Percentiles rank a stretch among this genome's conserved stretches.
phyloP scores from a whole-genome alignment of 2,329 filamentous ascomycete genomes.

The Zymoseptoria pseudotritici region DNA sequence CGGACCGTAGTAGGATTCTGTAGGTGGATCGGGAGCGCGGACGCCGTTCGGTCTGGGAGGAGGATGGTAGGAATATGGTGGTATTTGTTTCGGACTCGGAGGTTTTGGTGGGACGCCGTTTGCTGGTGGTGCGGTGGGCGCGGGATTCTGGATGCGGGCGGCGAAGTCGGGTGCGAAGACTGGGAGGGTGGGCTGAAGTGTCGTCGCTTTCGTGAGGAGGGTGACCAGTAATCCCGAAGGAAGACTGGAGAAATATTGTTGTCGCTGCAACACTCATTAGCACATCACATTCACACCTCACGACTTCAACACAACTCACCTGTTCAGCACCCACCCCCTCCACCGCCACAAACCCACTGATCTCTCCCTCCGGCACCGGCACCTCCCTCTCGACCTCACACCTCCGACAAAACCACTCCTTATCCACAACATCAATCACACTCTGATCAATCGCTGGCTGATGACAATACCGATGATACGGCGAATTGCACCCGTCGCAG shows the following conservation, averaged over 20 bases:
- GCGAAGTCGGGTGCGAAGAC: slow-evolving; percentile 47
- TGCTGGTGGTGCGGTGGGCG: slow-evolving; percentile 22
- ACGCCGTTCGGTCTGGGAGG: neutral
- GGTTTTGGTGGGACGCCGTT: neutral
- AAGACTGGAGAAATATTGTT: slow-evolving; percentile 52
- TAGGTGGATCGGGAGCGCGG: neutral
- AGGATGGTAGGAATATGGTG: neutral
- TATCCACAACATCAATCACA: slow-evolving; percentile 57
- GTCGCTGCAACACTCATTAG: slow-evolving; percentile 13
- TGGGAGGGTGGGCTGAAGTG: slow-evolving; percentile 56
- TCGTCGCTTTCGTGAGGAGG: slow-evolving; percentile 55
- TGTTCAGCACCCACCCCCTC: slow-evolving; percentile 36
- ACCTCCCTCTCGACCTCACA: slow-evolving; percentile 48
- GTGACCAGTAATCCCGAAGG: slow-evolving; percentile 56
- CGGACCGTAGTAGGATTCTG: slow-evolving; percentile 39
- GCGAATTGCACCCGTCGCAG: slow-evolving; percentile 71
- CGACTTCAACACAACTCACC: slow-evolving; percentile 24
- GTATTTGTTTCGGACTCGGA: neutral
- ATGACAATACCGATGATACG: slow-evolving; percentile 79
- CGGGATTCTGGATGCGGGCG: slow-evolving; percentile 21
- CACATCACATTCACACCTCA: neutral
- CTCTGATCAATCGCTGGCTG: slow-evolving; percentile 65
- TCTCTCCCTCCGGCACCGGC: slow-evolving; percentile 34
- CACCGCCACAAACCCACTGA: slow-evolving; percentile 33
- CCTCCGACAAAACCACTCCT: slow-evolving; percentile 63